Evolutionary conservation across 2,329 filamentous ascomycete genomes (phyloP).

Genomic region (Neobulgaria alba): DNA sequence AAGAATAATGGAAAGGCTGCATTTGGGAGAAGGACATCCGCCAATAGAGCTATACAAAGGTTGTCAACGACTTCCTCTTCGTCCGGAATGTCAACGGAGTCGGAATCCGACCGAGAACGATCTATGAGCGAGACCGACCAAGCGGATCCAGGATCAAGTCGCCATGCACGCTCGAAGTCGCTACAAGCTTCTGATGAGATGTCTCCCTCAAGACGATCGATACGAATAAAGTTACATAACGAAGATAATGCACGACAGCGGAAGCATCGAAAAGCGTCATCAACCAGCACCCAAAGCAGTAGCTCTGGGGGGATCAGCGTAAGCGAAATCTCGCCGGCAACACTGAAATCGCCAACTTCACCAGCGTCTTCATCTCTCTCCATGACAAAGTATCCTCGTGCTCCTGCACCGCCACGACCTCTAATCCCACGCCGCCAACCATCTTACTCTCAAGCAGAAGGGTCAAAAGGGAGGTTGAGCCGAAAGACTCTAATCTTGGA

Average conservation of each 20-base stretch:
- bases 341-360: conserved; percentile 89
- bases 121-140: conserved; percentile 17
- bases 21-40: conserved; percentile 10
- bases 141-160: conserved; percentile 18
- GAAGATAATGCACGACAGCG: conserved; percentile 68
- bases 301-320: conserved; percentile 28
- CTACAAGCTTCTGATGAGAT: conserved; percentile 52
- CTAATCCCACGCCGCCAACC: conserved; percentile 83
- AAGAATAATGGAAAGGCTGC: conserved; percentile 13
- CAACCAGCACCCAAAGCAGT: conserved; percentile 35
- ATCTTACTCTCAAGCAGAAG: conserved; percentile 60
- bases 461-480: conserved; percentile 42
- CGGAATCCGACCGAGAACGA: conserved; percentile 51
- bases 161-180: conserved; percentile 58
- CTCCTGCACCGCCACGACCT: conserved; percentile 80
- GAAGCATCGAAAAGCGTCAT: conserved; percentile 57
- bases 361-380: conserved; percentile 57
- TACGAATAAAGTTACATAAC: conserved; percentile 81
- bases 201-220: conserved; percentile 65
- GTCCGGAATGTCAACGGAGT: conserved; percentile 54
- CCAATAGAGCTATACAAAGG: conserved; percentile 10
- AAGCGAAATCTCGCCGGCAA: conserved; percentile 54
- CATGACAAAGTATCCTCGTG: conserved; percentile 83
- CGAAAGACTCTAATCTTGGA: conserved; percentile 94
- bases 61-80: conserved; percentile 37